Evolutionary conservation across 2,329 filamentous ascomycete genomes (phyloP), one percentile per base, ranked within the genome.

Genomic region (Aureobasidium sp.): DNA sequence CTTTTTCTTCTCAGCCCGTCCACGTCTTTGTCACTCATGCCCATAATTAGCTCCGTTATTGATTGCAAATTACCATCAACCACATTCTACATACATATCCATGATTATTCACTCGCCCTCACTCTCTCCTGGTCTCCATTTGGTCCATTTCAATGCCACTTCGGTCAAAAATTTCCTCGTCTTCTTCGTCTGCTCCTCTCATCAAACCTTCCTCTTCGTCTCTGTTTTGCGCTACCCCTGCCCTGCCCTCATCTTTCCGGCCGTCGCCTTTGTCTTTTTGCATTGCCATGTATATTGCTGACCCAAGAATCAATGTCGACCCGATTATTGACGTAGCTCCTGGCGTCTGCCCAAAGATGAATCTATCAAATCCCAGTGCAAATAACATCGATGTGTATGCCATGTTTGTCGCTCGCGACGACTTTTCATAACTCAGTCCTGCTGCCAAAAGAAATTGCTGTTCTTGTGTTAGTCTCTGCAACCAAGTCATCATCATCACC

Each of bases 371-470:
- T 3, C 79, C 76, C 12, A 89, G 72, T 2, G 87, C 86, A 71
- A 88, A 89, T 3, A 89, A 73, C 84, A 89, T 87, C 70, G 88
- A 85, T 49, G 81, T 85, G 69, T 89, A 89, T 0, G 86, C 77
- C 84, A 88, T 87, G 61, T 84, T 85, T 0, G 84, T 87, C 2
- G 84, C 85, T 22, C 83, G 78, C 3, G 77, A 76, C 1, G 81
- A 82, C 65, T 87, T 87, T 69, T 92, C 88, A 64, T 87, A 84
- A 27, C 87, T 80, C 52, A 97, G 76, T 0, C 90, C 91, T 0
- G 84, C 82, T 1, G 91, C 94, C 20, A 95, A 77, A n/a, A 95
- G 79, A 67, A 91, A 91, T 81, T 96, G 92, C 78, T 79, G 52
- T 11, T 0, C 6, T 14, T 42, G 0, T 1, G 27, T 63, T 45